These are phyloP conservation scores for Colletotrichum eleusines DNA, from an alignment of 2,329 filamentous ascomycete species.

Conservation along the genomic window DNA sequence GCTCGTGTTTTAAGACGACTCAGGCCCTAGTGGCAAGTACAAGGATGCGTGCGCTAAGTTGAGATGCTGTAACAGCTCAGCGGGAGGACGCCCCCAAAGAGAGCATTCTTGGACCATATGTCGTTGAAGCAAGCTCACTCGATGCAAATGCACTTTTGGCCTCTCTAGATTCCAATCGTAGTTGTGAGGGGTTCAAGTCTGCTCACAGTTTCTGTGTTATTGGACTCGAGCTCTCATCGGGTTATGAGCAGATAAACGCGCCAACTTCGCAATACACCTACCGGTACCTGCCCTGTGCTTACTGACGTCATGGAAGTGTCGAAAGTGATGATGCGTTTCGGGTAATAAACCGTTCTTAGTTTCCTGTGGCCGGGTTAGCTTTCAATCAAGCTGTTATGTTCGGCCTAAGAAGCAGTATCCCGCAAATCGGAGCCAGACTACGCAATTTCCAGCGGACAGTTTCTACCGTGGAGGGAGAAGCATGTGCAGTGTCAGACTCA, in stretches of 20 bases:
- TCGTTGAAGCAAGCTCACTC: background rate
- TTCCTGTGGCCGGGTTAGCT: background rate
- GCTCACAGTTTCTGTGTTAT: background rate
- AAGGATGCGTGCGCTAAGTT: background rate
- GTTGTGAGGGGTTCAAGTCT: background rate
- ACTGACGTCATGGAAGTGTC: background rate
- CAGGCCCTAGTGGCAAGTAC: background rate
- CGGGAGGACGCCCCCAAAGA: background rate
- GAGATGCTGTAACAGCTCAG: background rate
- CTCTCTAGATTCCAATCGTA: background rate
- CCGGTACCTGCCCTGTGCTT: no score
- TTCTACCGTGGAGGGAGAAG: background rate
- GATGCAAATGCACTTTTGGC: background rate
- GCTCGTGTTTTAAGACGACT: background rate
- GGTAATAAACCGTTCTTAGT: background rate
- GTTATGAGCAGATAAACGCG: background rate
- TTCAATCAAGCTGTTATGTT: background rate
- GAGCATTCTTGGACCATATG: background rate
- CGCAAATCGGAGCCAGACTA: background rate
- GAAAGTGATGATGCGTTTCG: background rate
- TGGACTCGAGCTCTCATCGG: background rate
- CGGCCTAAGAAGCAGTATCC: background rate
- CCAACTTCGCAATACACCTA: background rate
- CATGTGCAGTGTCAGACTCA: background rate
- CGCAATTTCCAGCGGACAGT: background rate